A percentile compares a stretch with the other conserved stretches of the same genome.
Conservation (phyloP, 2,329 filamentous ascomycete species). For the Aspergillus aculeatinus region DNA sequence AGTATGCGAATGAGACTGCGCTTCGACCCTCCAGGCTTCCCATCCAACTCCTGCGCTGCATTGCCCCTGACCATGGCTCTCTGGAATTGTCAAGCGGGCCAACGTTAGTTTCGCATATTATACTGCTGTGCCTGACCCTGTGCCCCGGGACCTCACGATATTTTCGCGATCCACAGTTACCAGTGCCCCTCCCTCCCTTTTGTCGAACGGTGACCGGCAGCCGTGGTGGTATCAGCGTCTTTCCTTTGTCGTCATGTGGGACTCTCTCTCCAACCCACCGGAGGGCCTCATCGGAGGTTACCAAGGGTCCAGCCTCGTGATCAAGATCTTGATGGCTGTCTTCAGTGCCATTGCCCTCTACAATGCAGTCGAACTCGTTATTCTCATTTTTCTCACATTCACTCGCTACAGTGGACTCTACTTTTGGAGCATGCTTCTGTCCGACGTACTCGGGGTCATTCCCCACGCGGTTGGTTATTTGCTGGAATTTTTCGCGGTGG, state of each 20-base stretch:
- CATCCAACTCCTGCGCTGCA: not conserved
- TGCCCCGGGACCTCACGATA: not conserved
- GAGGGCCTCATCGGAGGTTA: constrained; percentile 32
- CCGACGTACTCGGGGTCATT: constrained; percentile 36
- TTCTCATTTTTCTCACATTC: constrained; percentile 41
- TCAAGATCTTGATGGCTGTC: constrained; percentile 32
- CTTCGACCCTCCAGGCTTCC: not conserved
- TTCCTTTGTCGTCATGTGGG: constrained; percentile 9
- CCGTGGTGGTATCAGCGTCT: not conserved
- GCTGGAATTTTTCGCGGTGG: constrained; percentile 38
- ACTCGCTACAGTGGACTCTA: constrained; percentile 39
- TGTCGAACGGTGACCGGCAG: not conserved
- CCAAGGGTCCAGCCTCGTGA: constrained; percentile 20
- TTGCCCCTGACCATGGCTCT: not conserved
- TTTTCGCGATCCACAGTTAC: not conserved
- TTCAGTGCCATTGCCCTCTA: constrained; percentile 44
- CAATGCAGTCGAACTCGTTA: constrained; percentile 49
- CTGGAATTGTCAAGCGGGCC: not conserved
- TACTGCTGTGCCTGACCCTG: not conserved
- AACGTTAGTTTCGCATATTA: not conserved
- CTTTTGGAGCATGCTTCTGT: constrained; percentile 43
- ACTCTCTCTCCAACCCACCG: constrained; percentile 23
- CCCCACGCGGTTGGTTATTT: constrained; percentile 42
- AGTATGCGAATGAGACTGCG: constrained; percentile 1
- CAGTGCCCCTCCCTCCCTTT: not conserved